Conservation (phyloP, 1,284 basidiomycete genomes). For the Pterulicium gracile region DNA sequence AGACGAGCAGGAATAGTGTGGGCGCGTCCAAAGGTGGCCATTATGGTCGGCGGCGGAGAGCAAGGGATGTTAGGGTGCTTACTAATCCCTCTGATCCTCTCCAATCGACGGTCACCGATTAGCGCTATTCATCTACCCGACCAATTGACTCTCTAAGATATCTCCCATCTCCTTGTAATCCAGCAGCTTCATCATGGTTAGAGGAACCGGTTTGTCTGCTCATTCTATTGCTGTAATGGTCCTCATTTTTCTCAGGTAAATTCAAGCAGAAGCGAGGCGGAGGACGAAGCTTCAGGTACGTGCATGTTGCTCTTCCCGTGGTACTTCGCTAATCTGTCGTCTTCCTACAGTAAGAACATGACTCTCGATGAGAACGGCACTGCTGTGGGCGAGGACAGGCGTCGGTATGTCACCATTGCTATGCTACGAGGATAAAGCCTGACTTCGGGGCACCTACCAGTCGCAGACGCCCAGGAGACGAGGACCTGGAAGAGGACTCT, state of each 20-base stretch:
- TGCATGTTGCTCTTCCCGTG: constrained; percentile 1
- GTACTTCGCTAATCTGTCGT: neutral
- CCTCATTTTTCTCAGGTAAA: constrained; percentile 38
- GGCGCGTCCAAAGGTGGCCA: constrained; percentile 38
- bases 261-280: constrained; percentile 83
- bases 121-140: neutral
- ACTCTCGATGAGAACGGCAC: constrained; percentile 49
- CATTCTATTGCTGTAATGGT: neutral
- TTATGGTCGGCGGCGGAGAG: constrained; percentile 2
- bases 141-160: neutral
- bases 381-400: constrained; percentile 33
- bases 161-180: constrained; percentile 5
- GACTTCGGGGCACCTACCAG: constrained; percentile 6
- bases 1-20: constrained; percentile 87
- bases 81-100: neutral
- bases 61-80: neutral
- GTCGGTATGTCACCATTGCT: constrained; percentile 10
- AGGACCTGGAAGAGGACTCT: constrained; percentile 21
- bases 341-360: constrained; percentile 40
- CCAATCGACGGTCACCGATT: too few species aligned
- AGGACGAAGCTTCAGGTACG: constrained; percentile 69
- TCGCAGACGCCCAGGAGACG: too few species aligned
- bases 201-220: constrained; percentile 35
- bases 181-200: constrained; percentile 33
- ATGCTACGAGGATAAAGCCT: neutral